phyloP scores from a whole-genome alignment of 345 rosid species.

The Gossypium rotundifolium region DNA sequence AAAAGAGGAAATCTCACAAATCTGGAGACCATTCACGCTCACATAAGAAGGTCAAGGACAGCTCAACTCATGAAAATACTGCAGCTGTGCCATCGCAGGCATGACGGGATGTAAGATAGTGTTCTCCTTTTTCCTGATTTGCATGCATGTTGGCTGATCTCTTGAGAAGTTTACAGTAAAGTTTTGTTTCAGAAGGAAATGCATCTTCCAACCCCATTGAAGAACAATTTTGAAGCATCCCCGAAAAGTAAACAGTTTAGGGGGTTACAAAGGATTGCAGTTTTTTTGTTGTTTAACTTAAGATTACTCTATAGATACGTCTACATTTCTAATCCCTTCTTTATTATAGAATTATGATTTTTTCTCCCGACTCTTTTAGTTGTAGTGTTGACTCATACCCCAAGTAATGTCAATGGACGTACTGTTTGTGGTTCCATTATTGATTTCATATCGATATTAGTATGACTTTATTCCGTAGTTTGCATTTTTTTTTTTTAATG shows the following conservation, averaged over 20 bases:
- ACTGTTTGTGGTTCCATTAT: no score
- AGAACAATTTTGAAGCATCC: not conserved
- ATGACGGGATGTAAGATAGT: not conserved
- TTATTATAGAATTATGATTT: not conserved
- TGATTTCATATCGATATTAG: no score
- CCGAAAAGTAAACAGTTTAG: not conserved
- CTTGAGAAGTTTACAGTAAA: not conserved
- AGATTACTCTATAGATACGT: not conserved
- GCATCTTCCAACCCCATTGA: not conserved
- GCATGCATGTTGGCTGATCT: not conserved
- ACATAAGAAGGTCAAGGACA: constrained; percentile 50
- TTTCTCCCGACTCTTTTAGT: not conserved
- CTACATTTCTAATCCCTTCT: not conserved
- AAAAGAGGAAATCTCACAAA: constrained; percentile 62
- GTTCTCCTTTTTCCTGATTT: not conserved
- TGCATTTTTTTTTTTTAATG: no score
- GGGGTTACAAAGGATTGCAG: not conserved
- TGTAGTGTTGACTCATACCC: no score
- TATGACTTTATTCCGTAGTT: no score
- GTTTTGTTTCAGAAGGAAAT: not conserved
- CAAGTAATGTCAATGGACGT: no score
- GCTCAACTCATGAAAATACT: constrained; percentile 20
- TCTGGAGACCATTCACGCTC: constrained; percentile 39
- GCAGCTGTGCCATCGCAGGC: constrained; percentile 31
- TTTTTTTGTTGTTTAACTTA: not conserved